These are phyloP conservation scores for Daldinia eschscholtzii DNA, from an alignment of 2,329 filamentous ascomycete species.

Conservation along the genomic window DNA sequence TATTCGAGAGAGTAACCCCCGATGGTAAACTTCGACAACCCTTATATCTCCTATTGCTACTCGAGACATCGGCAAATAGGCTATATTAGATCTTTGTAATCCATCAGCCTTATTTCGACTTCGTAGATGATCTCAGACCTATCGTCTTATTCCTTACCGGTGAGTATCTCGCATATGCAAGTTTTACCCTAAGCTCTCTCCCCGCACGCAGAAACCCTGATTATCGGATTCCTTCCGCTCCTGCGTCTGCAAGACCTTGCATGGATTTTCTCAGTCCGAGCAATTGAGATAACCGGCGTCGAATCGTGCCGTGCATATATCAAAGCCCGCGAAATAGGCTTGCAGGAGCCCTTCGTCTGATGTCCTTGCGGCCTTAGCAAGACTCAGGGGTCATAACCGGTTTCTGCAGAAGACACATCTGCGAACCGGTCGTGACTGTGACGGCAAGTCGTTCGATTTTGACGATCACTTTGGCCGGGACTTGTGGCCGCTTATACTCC, in stretches of 20 bases:
- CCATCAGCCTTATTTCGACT: not conserved
- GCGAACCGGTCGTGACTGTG: not conserved
- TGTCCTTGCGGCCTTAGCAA: not conserved
- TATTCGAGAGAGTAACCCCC: not conserved
- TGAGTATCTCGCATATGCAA: conserved; percentile 1
- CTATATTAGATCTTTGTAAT: not conserved
- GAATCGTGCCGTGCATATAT: conserved; percentile 96
- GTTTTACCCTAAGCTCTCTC: not conserved
- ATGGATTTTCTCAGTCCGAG: not conserved
- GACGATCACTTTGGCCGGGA: not conserved
- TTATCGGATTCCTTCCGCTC: conserved; percentile 5
- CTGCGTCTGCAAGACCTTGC: not conserved
- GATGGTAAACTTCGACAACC: not conserved
- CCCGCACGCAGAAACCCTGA: conserved; percentile 5
- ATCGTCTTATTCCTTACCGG: not conserved
- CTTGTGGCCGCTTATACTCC: not conserved
- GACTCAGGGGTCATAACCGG: not conserved
- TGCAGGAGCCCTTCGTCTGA: not conserved
- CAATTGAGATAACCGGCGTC: conserved; percentile 68
- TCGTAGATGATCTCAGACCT: not conserved
- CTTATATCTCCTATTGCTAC: not conserved
- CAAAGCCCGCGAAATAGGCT: conserved; percentile 76
- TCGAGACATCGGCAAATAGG: not conserved
- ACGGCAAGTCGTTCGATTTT: not conserved
- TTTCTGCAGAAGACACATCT: not conserved